phyloP scores from a whole-genome alignment of 139 green algal genomes.

The Bryopsis sp. region DNA sequence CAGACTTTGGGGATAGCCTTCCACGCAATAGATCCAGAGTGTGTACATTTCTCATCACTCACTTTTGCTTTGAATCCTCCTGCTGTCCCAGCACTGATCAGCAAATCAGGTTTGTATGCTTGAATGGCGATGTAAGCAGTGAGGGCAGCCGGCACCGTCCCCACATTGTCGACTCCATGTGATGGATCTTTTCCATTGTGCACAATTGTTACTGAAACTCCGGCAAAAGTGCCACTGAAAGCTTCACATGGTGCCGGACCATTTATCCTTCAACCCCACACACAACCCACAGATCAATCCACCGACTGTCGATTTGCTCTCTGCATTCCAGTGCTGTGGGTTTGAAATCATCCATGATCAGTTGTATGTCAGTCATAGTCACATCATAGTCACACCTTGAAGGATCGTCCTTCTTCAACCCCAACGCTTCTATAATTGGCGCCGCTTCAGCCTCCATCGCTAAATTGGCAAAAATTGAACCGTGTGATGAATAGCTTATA shows the following conservation, averaged over 20 bases:
- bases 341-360: not conserved
- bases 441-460: conserved; percentile 85
- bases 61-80: conserved; percentile 81
- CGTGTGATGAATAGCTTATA: too few relatives aligned
- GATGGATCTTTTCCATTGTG: conserved; percentile 58
- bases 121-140: conserved; percentile 75
- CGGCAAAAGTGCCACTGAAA: conserved; percentile 13
- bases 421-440: conserved; percentile 64
- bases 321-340: too few relatives aligned
- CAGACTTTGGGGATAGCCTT: not conserved
- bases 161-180: conserved; percentile 77
- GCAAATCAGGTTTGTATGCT: conserved; percentile 69
- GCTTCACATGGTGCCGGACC: not conserved
- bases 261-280: not conserved
- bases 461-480: too few relatives aligned
- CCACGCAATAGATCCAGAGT: not conserved
- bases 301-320: not conserved
- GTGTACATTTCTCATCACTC: not conserved
- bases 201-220: conserved; percentile 60
- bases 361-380: too few relatives aligned
- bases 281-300: not conserved
- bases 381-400: too few relatives aligned
- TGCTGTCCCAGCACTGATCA: conserved; percentile 87
- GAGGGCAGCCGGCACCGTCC: conserved; percentile 78
- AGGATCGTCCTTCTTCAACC: conserved; percentile 44